These are phyloP conservation scores for Udeniomyces megalosporus DNA, from an alignment of 768 basidiomycete species.

Conservation along the genomic window DNA sequence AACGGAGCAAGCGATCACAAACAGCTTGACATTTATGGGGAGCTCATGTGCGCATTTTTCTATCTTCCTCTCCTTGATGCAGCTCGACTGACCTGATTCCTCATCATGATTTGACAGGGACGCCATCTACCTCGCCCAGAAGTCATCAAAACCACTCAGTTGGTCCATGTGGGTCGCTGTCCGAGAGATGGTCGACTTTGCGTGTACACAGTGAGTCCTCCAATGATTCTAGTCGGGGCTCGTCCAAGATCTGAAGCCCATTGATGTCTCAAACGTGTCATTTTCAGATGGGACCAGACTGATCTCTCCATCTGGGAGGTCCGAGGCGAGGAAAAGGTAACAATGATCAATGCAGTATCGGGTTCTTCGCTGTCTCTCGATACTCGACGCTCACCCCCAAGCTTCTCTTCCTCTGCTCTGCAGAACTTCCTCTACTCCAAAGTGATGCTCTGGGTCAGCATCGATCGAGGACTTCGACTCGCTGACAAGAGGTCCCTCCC, in stretches of 20 bases:
- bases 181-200: conserved; percentile 22
- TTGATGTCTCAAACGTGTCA: too few species aligned
- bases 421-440: conserved; percentile 25
- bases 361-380: too few species aligned
- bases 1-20: conserved; percentile 49
- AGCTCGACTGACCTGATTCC: background rate
- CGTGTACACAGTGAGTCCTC: too few species aligned
- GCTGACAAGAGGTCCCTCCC: conserved; percentile 91
- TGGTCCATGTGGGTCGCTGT: conserved; percentile 32
- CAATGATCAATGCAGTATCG: background rate
- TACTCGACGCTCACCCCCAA: too few species aligned
- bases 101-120: conserved; percentile 45
- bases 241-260: too few species aligned
- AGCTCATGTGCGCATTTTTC: conserved; percentile 42
- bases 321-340: conserved; percentile 6
- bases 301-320: conserved; percentile 48
- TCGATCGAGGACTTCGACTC: conserved; percentile 83
- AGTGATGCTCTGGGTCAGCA: conserved; percentile 88
- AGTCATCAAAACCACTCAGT: conserved; percentile 16
- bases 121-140: conserved; percentile 90
- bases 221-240: too few species aligned
- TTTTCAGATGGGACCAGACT: conserved; percentile 50
- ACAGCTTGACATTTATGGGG: conserved; percentile 71
- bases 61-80: background rate
- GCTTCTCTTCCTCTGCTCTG: background rate